Evolutionary conservation across 73 alveolate genomes (phyloP).

Genomic region (Durusdinium trenchii): DNA sequence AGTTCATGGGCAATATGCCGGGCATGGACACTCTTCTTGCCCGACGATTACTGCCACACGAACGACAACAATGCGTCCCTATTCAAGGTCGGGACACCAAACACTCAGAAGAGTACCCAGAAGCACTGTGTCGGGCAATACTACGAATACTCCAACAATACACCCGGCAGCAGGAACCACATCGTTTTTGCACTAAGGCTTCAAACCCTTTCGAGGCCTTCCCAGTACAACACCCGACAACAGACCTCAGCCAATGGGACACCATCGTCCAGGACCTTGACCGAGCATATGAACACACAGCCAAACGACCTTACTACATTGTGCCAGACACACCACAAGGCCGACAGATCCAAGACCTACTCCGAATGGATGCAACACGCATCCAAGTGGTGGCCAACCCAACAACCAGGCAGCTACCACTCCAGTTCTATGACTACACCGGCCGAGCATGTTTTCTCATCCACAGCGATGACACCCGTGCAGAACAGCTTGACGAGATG

Average conservation of each 20-base stretch:
- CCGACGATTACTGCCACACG: background rate
- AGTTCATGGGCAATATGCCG: slow-evolving; percentile 13
- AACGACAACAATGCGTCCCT: background rate
- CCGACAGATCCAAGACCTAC: background rate
- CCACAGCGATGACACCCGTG: background rate
- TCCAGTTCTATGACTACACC: background rate
- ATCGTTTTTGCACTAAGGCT: background rate
- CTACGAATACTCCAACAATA: background rate
- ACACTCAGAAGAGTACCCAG: background rate
- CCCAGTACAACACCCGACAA: slow-evolving; percentile 1
- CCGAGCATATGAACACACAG: background rate
- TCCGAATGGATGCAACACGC: background rate
- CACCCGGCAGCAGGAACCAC: background rate
- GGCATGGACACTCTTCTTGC: background rate
- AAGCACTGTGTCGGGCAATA: background rate
- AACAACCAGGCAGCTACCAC: background rate
- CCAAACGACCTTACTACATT: slow-evolving; percentile 3
- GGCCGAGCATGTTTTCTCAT: background rate
- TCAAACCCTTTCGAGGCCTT: background rate
- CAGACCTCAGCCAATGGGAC: background rate
- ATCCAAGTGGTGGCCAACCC: slow-evolving; percentile 2
- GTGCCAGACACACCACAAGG: background rate
- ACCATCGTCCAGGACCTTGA: background rate
- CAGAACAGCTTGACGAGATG: background rate
- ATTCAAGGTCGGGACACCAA: background rate